Evolutionary conservation across 768 basidiomycete species (phyloP), one percentile per base, ranked within the genome.

Genomic region (Tephrocybe sp.): DNA sequence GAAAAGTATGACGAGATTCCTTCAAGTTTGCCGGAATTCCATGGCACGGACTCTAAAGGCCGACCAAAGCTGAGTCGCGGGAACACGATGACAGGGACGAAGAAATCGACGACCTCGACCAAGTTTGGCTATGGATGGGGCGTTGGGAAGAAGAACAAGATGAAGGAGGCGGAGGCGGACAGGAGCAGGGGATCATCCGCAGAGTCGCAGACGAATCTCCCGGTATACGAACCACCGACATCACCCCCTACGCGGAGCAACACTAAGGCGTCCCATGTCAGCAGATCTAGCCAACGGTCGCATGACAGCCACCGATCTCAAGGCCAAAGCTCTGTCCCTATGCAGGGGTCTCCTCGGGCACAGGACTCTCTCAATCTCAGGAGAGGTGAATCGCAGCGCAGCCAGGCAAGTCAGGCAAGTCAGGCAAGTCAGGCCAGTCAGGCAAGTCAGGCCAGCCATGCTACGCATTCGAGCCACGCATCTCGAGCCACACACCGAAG

Each of bases 121-220:
- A 81, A 72, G 62, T 84, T 79, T 77, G 86, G 86, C n/a, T 88
- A 86, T 65, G 85, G 85, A 33, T 85, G 84, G 82, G 85, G 85
- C 0, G 45, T 80, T 33, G 85, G 85, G 38, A 83, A 74, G 70
- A 76, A 74, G 55, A 75, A 74, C 48, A 73, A 76, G 56, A 69
- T 65, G 46, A 79, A 78, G 53, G 66, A 64, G 67, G 55, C 65
- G 59, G 70, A 67, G 53, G 38, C n/a, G 18, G 38, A 39, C 38
- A 61, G 55, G 51, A 62, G 64, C 48, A 60, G 54, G 45, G 63
- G 58, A 10, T 53, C 67, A 49, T 60, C 63, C 10, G 46, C 51
- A 28, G 54, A 64, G 25, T 70, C 72, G 1, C 56, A 66, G 45
- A 62, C 66, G 55, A 62, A 69, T 51, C 64, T 76, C 34, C 73